Conservation (phyloP, 73 alveolate species). For the Tetrahymena malaccensis region DNA sequence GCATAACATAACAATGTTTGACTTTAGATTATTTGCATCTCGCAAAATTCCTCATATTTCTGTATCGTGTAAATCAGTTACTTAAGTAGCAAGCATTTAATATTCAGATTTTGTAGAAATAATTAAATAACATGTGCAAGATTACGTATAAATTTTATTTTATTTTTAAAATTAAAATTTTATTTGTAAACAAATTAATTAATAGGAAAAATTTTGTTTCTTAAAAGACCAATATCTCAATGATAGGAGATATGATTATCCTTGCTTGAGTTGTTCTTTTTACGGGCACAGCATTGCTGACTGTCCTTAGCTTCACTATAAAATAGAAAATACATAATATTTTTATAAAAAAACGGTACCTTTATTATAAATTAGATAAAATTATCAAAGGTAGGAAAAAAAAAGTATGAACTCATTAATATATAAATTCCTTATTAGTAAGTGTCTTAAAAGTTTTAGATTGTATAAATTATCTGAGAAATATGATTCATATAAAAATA, state of each 20-base stretch:
- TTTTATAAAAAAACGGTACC: background rate
- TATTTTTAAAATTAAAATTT: background rate
- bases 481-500: background rate
- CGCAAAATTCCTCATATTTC: background rate
- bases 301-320: background rate
- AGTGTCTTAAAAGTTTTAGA: background rate
- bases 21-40: background rate
- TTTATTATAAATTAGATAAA: background rate
- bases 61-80: background rate
- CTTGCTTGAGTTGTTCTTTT: background rate
- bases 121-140: background rate
- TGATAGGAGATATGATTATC: background rate
- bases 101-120: background rate
- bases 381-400: background rate
- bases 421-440: background rate
- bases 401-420: background rate
- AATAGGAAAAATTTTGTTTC: background rate
- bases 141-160: background rate
- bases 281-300: background rate
- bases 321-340: background rate
- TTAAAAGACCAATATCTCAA: background rate
- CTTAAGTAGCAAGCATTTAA: background rate
- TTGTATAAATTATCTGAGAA: background rate
- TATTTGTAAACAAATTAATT: background rate
- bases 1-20: background rate